Conservation (phyloP, 192 early-diverging fungal species). For the Cetraspora pellucida region DNA sequence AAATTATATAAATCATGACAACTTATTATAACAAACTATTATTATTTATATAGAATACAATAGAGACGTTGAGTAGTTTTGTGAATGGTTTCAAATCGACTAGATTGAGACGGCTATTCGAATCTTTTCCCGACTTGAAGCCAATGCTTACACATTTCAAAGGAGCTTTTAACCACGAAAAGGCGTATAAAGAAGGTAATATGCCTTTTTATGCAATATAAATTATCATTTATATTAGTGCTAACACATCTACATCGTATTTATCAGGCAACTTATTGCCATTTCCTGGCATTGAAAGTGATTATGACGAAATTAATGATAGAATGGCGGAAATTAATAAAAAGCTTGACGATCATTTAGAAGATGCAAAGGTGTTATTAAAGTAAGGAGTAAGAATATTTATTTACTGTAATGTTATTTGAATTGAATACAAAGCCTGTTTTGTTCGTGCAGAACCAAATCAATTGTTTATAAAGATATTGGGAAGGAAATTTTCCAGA, state of each 20-base stretch:
- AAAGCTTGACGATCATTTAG: conserved; percentile 68
- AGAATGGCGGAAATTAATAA: conserved; percentile 62
- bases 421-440: not conserved
- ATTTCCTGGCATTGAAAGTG: conserved; percentile 70
- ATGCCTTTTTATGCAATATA: not conserved
- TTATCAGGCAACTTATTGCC: conserved; percentile 52
- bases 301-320: conserved; percentile 72
- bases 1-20: not conserved
- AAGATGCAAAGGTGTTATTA: conserved; percentile 64
- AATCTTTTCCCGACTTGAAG: conserved; percentile 56
- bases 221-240: not conserved
- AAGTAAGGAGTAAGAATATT: conserved; percentile 48
- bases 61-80: conserved; percentile 42
- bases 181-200: conserved; percentile 60
- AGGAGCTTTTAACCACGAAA: conserved; percentile 71
- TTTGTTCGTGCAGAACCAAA: conserved; percentile 42
- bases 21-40: too few species aligned
- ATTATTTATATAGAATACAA: conserved; percentile 33
- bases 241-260: not conserved
- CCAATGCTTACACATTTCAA: conserved; percentile 71
- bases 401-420: not conserved
- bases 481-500: conserved; percentile 93
- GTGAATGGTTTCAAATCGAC: conserved; percentile 56
- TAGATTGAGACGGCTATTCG: conserved; percentile 54
- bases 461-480: conserved; percentile 84